phyloP scores from a whole-genome alignment of 345 rosid genomes.

The Conringia planisiliqua region DNA sequence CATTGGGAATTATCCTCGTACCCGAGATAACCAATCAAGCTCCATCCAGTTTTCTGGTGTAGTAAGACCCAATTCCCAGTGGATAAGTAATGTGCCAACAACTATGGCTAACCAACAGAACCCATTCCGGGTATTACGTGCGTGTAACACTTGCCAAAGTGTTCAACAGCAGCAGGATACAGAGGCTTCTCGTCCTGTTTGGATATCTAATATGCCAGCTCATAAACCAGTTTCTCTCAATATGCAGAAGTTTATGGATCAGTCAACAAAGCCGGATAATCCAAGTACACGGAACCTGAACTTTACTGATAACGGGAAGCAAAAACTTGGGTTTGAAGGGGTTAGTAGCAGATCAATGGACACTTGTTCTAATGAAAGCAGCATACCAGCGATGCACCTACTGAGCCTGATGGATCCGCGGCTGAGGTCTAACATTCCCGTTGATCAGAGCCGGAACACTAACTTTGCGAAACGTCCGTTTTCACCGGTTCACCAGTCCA shows the following conservation, averaged over 20 bases:
- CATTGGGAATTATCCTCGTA: slow-evolving; percentile 29
- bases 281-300: slow-evolving; percentile 33
- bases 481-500: slow-evolving; percentile 39
- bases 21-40: slow-evolving; percentile 41
- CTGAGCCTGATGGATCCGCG: slow-evolving; percentile 92
- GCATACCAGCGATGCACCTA: slow-evolving; percentile 86
- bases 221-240: slow-evolving; percentile 30
- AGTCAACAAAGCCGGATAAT: slow-evolving; percentile 37
- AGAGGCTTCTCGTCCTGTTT: slow-evolving; percentile 38
- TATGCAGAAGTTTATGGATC: slow-evolving; percentile 32
- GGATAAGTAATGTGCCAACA: slow-evolving; percentile 39
- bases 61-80: slow-evolving; percentile 39
- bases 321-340: slow-evolving; percentile 40
- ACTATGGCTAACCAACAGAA: slow-evolving; percentile 27
- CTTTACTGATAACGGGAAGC: slow-evolving; percentile 28
- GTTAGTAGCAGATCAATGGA: slow-evolving; percentile 47
- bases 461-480: slow-evolving; percentile 40
- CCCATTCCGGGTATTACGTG: slow-evolving; percentile 32
- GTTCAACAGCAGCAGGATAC: slow-evolving; percentile 39
- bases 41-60: slow-evolving; percentile 41
- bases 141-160: slow-evolving; percentile 46
- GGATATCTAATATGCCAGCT: slow-evolving; percentile 40
- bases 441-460: slow-evolving; percentile 37
- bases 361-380: slow-evolving; percentile 55
- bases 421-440: slow-evolving; percentile 44